Base-by-base conservation (phyloP, 441 rosid genomes). In the Eruca vesicaria region DNA sequence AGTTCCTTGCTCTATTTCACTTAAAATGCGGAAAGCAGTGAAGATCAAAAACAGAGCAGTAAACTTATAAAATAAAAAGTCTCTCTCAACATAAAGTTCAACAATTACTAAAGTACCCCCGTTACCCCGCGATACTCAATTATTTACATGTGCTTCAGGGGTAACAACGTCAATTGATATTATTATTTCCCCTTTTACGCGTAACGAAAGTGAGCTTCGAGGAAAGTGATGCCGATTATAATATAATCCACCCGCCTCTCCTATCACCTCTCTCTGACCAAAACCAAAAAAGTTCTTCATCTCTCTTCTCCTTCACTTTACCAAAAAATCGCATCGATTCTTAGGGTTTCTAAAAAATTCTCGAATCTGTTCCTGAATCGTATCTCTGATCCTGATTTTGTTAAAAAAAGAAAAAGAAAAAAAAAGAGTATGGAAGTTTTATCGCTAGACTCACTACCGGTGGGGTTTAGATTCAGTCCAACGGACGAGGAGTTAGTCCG, bases 391-490 rank as follows among this genome's bases (percentile, higher is more conserved):
- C 73, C 35, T 15, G 10, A 48, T 15, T 16, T 16, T 15, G 20
- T n/a, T n/a, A n/a, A n/a, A n/a, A n/a, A n/a, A n/a, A n/a, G n/a
- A n/a, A n/a, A n/a, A n/a, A n/a, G n/a, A n/a, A n/a, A n/a, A n/a
- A n/a, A n/a, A 16, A 77, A 31, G 66, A 63, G 57, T 23, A 75
- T 62, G 67, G 76, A 64, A 38, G 70, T 67, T 32, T 12, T 79
- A 41, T 79, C 80, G 32, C 60, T 82, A 5, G 69, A 72, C 61
- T 77, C 87, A 23, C 76, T 80, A 20, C 87, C 87, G 0, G 56
- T 80, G 4, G 87, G 87, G 0, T 82, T 78, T 76, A 77, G 87
- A 36, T 84, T 84, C 65, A 73, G 82, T 60, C 87, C 87, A 8
- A 84, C 84, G 32, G 87, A 84, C 48, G 82, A 67, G 50, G 85